Evolutionary conservation across 2,329 filamentous ascomycete genomes (phyloP).

Genomic region (Pestalotiopsis sp.): DNA sequence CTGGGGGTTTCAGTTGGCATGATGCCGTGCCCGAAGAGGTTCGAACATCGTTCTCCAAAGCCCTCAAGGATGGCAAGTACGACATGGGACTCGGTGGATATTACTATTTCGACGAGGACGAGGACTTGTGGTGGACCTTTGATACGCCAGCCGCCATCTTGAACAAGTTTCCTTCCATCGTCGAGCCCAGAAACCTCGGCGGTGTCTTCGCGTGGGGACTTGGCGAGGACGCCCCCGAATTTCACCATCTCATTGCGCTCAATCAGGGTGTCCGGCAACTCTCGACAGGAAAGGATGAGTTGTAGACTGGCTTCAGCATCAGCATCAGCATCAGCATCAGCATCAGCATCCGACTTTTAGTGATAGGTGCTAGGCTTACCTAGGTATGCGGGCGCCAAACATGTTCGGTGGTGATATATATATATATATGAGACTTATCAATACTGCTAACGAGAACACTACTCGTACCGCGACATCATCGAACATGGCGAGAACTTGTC

Average conservation of each 20-base stretch:
- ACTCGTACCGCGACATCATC: too few species aligned
- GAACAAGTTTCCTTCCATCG: constrained; percentile 30
- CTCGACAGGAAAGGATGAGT: neutral
- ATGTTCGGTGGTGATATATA: too few species aligned
- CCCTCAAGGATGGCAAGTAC: constrained; percentile 25
- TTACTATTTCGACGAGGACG: constrained; percentile 31
- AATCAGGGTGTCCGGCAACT: constrained; percentile 15
- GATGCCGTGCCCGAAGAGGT: constrained; percentile 29
- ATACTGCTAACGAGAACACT: too few species aligned
- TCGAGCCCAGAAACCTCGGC: constrained; percentile 29
- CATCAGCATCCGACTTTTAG: too few species aligned
- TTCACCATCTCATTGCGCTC: constrained; percentile 27
- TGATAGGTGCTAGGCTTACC: too few species aligned
- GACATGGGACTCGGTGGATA: constrained; percentile 32
- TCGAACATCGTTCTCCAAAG: constrained; percentile 27
- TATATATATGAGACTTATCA: too few species aligned
- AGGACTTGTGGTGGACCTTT: constrained; percentile 35
- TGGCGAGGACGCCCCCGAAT: constrained; percentile 34
- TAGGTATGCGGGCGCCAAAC: too few species aligned
- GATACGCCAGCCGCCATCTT: constrained; percentile 29
- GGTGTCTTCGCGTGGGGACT: constrained; percentile 37
- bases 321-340: too few species aligned
- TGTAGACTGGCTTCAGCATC: neutral
- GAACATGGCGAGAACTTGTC: too few species aligned
- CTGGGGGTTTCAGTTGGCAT: constrained; percentile 33